These are phyloP conservation scores for Colletotrichum sp. DNA, from an alignment of 2,329 filamentous ascomycete genomes.

Conservation along the genomic window DNA sequence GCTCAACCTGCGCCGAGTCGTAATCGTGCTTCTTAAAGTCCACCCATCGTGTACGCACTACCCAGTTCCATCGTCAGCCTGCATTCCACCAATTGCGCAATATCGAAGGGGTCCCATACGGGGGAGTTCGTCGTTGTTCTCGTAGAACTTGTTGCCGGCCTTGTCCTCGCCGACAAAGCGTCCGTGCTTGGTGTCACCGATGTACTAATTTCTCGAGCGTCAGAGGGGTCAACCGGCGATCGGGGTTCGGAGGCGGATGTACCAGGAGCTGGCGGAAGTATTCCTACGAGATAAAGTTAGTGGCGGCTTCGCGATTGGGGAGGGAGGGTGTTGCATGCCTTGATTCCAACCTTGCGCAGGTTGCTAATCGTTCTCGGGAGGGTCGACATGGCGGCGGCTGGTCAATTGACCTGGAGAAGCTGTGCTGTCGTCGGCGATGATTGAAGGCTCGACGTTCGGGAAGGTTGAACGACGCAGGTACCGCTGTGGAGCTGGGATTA, in stretches of 20 bases:
- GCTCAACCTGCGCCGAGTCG: conserved; percentile 85
- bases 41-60: conserved; percentile 95
- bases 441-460: conserved; percentile 17
- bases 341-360: conserved; percentile 84
- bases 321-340: conserved; percentile 58
- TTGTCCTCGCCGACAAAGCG: conserved; percentile 82
- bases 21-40: conserved; percentile 91
- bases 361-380: conserved; percentile 85
- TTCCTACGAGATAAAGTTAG: conserved; percentile 60
- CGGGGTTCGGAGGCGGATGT: conserved; percentile 47
- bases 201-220: conserved; percentile 48
- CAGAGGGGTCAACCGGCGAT: conserved; percentile 21
- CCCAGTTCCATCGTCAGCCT: neutral
- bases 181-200: conserved; percentile 93
- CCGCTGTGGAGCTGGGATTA: conserved; percentile 5
- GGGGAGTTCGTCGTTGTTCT: conserved; percentile 94
- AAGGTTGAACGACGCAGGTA: conserved; percentile 15
- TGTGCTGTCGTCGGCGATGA: conserved; percentile 7
- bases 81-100: conserved; percentile 14
- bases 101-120: conserved; percentile 56
- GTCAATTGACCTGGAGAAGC: conserved; percentile 32
- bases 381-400: conserved; percentile 79
- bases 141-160: conserved; percentile 97
- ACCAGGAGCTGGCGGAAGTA: conserved; percentile 93
- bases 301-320: neutral